Base-by-base conservation (phyloP, 139 green algal species). In the Chlorella sp. region DNA sequence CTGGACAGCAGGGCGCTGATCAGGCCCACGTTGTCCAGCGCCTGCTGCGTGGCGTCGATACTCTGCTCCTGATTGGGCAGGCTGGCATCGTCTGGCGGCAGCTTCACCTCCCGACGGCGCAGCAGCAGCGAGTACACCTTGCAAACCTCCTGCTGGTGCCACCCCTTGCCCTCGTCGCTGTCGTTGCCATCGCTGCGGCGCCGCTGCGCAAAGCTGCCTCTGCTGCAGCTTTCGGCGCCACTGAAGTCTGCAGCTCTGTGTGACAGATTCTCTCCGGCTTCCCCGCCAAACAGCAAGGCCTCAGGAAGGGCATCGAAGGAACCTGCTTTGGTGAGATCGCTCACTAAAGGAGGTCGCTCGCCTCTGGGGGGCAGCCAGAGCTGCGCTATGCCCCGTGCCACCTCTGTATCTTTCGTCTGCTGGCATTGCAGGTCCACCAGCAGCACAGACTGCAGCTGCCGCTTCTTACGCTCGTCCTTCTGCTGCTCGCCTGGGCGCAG, bases 1-100 rank as follows among this genome's bases (percentile, higher is more conserved):
- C 26, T 80, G 73, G 73, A 16, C 73, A 80, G 73, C 73, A 80
- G 73, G 26, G 73, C 73, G 15, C 28, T 40, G 28, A 80, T 80
- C 28, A 80, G n/a, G 73, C 73, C 73, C 73, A 80, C 73, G 18
- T 80, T 80, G 73, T 80, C 73, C 73, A 80, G 73, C 28, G 73
- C 73, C 36, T 30, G 15, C 36, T 80, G 73, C 28, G 73, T 37
- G 26, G 73, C 73, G 3, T 80, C 28, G 32, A n/a, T 37, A n/a
- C 73, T 80, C n/a, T 80, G 73, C 14, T 80, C 73, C 73, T 40
- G n/a, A n/a, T 80, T 39, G 24, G 73, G 73, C 73, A 80, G 32
- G 15, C 28, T 37, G 73, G 73, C 73, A 42, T 80, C n/a, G 28
- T 30, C 28, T 37, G 73, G 28, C n/a, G 73, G 28, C 73, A 80